phyloP scores from a whole-genome alignment of 148 eudicot species.

The Silene latifolia region DNA sequence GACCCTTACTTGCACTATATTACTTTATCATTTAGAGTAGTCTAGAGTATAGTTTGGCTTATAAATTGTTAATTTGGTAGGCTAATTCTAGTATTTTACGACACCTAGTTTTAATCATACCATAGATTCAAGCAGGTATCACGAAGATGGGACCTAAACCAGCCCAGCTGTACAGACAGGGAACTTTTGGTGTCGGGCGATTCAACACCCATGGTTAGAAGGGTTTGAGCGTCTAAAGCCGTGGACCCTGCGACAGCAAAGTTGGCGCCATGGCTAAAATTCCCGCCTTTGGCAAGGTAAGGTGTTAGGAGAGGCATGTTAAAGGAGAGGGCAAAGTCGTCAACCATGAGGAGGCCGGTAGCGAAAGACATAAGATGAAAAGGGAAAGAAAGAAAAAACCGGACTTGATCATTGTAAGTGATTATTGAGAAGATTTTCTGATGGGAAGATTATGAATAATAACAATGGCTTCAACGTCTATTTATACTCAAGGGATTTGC shows the following conservation, averaged over 20 bases:
- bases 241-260: conserved; percentile 28
- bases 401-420: conserved; percentile 1
- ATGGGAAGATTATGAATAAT: not conserved
- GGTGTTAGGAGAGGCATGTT: conserved; percentile 17
- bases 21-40: too few species aligned
- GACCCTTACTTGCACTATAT: too few species aligned
- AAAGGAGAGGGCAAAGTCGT: conserved; percentile 13
- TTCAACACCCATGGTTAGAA: not conserved
- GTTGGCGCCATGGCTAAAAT: conserved; percentile 24
- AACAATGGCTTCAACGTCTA: not conserved
- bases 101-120: too few species aligned
- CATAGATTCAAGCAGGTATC: not conserved
- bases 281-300: conserved; percentile 13
- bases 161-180: conserved; percentile 18
- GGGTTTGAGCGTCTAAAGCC: not conserved
- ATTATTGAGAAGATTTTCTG: not conserved
- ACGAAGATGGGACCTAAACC: conserved; percentile 14
- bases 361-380: not conserved
- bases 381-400: not conserved
- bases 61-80: too few species aligned
- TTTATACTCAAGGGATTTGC: not conserved
- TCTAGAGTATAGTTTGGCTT: too few species aligned
- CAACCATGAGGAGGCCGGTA: conserved; percentile 16
- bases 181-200: conserved; percentile 11
- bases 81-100: too few species aligned